These are phyloP conservation scores for Paratinospora sagittata DNA, from an alignment of 164 flowering plant genomes.

Conservation along the genomic window DNA sequence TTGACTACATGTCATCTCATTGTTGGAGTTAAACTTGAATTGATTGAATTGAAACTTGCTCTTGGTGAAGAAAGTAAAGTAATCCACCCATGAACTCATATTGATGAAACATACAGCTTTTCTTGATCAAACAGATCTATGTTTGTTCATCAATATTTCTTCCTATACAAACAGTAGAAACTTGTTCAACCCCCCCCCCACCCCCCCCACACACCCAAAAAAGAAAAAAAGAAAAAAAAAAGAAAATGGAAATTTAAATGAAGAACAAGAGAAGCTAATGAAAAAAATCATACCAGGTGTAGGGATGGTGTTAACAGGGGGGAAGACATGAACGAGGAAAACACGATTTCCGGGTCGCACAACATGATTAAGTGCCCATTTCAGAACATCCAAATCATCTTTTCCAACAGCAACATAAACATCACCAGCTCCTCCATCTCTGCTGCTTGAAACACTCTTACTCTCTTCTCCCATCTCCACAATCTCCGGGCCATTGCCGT, in stretches of 20 bases:
- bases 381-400: conserved; percentile 56
- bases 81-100: neutral
- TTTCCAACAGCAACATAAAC: conserved; percentile 78
- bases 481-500: conserved; percentile 34
- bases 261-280: neutral
- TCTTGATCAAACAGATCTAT: neutral
- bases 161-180: neutral
- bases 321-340: conserved; percentile 69
- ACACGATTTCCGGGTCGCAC: conserved; percentile 41
- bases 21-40: neutral
- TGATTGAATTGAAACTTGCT: neutral
- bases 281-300: conserved; percentile 56
- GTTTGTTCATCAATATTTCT: neutral
- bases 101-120: neutral
- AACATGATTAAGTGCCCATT: conserved; percentile 65
- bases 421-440: conserved; percentile 26
- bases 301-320: conserved; percentile 49
- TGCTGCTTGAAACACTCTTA: conserved; percentile 20
- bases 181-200: too few species aligned
- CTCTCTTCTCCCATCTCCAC: conserved; percentile 57
- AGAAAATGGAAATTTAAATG: neutral
- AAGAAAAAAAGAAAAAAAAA: too few species aligned
- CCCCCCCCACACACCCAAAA: too few species aligned
- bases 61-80: too few species aligned
- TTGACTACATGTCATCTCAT: neutral